Base-by-base conservation (phyloP, 1,139 yeast genomes). In the Sugiyamaella pinicola region DNA sequence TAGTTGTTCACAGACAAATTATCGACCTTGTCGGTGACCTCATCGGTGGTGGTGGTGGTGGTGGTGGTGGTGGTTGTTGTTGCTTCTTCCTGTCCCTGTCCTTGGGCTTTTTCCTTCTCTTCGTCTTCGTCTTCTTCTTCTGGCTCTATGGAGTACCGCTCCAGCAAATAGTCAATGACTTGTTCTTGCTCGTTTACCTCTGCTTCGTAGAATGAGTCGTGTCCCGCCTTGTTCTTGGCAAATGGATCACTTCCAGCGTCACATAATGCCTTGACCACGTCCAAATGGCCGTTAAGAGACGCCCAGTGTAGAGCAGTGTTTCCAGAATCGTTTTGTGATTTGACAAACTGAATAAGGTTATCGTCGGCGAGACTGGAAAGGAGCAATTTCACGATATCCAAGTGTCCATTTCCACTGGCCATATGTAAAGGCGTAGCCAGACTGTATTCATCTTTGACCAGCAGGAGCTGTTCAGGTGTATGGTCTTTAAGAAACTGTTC, bases 291-390 rank as follows among this genome's bases (percentile, higher is more conserved):
- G 64, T 87, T 90, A 61, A 82, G 79, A 0, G 96, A 80, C 0
- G 98, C 97, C 99, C 99, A 93, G 69, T 93, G 98, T 58, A 93
- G 76, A 0, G 98, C 85, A 0, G 99, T 90, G 68, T 93, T 93
- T 3, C 98, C 98, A 28, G 85, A 82, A 45, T 81, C 86, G 68
- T 93, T 93, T 53, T 74, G 77, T 21, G 75, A 71, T 53, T 82
- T 77, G 28, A 85, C 82, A 47, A 84, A 72, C 19, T 26, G 68
- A 69, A 35, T 81, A 80, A 29, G 80, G 77, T 41, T 75, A 76
- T 52, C 72, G 28, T 61, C 61, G 37, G 59, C 57, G 18, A 55
- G 54, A 12, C 51, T 53, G 1, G 80, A 74, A 42, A 89, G 67
- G 43, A 89, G 72, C 64, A 79, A 85, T 61, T 80, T 70, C 31